Evolutionary conservation across 768 basidiomycete species (phyloP), one percentile per base, ranked within the genome.

Genomic region (Guyanaporus albipodus): DNA sequence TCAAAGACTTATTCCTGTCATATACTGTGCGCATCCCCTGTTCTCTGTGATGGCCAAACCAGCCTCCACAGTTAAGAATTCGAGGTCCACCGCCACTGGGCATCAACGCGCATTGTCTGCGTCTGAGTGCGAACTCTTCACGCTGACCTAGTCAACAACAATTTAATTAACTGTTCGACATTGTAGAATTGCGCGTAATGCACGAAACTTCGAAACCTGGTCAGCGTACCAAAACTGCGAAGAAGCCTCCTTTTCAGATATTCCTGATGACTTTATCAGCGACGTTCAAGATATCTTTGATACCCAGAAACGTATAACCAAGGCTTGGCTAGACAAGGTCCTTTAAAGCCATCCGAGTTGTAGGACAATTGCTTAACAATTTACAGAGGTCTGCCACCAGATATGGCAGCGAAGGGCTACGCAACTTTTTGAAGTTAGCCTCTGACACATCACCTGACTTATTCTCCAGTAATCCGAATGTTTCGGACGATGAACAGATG

Each of bases 201-300:
- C 69, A 18, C 67, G 67, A 38, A 64, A 66, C 51, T 80, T 78
- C 43, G 79, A 80, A 49, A 73, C 67, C 5, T 80, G 79, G 78
- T 65, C 70, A 7, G 64, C 68, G 2, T 66, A 73, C 54, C 76
- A 80, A 50, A 58, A 68, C 33, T 74, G 74, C 50, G 76, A 77
- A 53, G 74, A 77, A 48, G 77, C 72, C 6, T 70, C 73, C 0
- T 72, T 67, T 53, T 55, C 65, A 10, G 76, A 79, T 50, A 54
- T 78, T 27, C 75, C 77, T 2, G 52, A 59, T 1, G 68, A 69
- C 3, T 55, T 76, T 26, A 61, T 58, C n/a, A 42, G 17, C 1
- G 70, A 73, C 17, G 58, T 76, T 24, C 53, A 58, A 29, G 53
- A 58, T 9, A 68, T 79, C 2, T 77, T 78, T 44, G 43, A 69